A percentile compares a stretch with the other conserved stretches of the same genome.
Evolutionary conservation across 192 early-diverging fungal genomes (phyloP).

Genomic region (Coemansia sp.): DNA sequence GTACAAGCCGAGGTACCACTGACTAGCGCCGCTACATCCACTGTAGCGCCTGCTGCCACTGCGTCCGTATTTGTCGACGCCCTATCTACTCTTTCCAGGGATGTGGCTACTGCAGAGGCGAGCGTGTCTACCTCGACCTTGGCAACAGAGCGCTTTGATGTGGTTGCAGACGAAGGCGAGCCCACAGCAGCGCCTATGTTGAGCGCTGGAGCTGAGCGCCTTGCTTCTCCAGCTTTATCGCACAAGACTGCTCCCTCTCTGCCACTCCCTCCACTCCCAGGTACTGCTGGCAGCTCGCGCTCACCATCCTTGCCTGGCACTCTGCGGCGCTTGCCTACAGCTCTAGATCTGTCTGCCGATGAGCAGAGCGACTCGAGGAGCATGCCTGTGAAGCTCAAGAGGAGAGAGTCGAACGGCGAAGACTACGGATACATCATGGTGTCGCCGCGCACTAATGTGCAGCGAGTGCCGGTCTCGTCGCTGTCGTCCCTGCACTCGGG

Average conservation of each 20-base stretch:
- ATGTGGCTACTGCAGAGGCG: background rate
- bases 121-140: background rate
- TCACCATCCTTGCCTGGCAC: conserved; percentile 1
- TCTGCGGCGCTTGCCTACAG: background rate
- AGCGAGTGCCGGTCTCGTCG: conserved; percentile 23
- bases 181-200: background rate
- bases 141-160: background rate
- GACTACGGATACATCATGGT: conserved; percentile 56
- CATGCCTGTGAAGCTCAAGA: background rate
- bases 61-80: conserved; percentile 4
- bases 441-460: conserved; percentile 46
- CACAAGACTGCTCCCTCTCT: background rate
- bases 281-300: background rate
- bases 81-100: background rate
- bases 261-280: conserved; percentile 1
- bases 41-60: background rate
- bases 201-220: background rate
- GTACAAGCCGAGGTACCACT: background rate
- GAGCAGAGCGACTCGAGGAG: conserved; percentile 10
- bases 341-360: background rate
- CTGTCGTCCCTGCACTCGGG: conserved; percentile 20
- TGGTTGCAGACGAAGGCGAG: background rate
- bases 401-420: conserved; percentile 35
- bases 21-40: conserved; percentile 1
- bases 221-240: background rate